These are phyloP conservation scores for Erucastrum elatum DNA, from an alignment of 345 rosid species.

Conservation along the genomic window DNA sequence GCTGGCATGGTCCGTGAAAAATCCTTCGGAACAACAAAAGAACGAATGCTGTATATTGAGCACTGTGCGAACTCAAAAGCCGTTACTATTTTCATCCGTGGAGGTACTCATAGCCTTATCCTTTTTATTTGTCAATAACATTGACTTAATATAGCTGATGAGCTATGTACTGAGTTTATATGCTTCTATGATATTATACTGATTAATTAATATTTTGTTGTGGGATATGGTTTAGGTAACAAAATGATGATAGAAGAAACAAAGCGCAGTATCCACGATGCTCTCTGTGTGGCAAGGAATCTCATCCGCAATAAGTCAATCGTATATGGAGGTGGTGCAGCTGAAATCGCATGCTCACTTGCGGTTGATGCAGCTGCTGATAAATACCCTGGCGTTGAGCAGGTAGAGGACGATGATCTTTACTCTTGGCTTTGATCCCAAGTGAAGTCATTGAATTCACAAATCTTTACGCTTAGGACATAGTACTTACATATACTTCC, in stretches of 20 bases:
- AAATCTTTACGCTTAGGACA: background rate
- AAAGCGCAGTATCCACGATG: constrained; percentile 91
- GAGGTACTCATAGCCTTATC: constrained; percentile 51
- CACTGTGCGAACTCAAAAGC: constrained; percentile 65
- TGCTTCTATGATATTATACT: background rate
- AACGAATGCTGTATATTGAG: constrained; percentile 57
- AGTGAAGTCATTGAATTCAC: background rate
- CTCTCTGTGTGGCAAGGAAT: constrained; percentile 86
- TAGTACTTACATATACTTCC: background rate
- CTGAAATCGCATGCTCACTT: constrained; percentile 87
- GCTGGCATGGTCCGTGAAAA: constrained; percentile 69
- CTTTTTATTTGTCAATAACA: background rate
- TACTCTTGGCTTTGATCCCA: background rate
- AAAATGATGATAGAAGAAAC: constrained; percentile 99
- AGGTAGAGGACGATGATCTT: constrained; percentile 40
- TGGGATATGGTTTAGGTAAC: constrained; percentile 50
- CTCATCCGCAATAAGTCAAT: constrained; percentile 88
- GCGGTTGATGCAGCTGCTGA: constrained; percentile 93
- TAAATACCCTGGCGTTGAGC: constrained; percentile 84
- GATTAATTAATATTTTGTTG: background rate
- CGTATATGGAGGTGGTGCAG: constrained; percentile 93
- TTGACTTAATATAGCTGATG: background rate
- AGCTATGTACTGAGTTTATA: background rate
- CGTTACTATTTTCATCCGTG: constrained; percentile 81
- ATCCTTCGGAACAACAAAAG: constrained; percentile 62